Percentiles rank a stretch among this genome's conserved stretches.
Evolutionary conservation across 768 basidiomycete genomes (phyloP).

Genomic region (Podaxis sp.): DNA sequence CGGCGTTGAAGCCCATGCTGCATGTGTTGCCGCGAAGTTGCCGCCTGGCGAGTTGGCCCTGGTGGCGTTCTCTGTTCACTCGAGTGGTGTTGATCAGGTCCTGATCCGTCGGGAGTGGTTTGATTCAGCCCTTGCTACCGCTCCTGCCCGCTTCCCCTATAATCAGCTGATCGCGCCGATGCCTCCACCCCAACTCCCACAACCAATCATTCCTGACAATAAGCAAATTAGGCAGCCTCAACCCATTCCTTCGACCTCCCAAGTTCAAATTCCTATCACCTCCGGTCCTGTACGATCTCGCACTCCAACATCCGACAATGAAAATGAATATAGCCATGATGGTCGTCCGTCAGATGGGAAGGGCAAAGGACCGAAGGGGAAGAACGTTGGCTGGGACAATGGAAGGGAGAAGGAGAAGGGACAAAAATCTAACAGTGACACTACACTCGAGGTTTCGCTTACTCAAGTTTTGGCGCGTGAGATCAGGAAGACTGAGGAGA

Average conservation of each 20-base stretch:
- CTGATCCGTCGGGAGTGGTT: conserved; percentile 86
- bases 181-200: conserved; percentile 21
- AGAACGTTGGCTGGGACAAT: conserved; percentile 36
- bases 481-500: conserved; percentile 83
- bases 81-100: conserved; percentile 86
- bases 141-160: conserved; percentile 63
- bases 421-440: conserved; percentile 30
- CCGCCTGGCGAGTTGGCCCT: conserved; percentile 75
- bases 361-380: conserved; percentile 40
- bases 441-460: conserved; percentile 48
- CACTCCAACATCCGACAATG: conserved; percentile 78
- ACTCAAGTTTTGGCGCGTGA: conserved; percentile 67
- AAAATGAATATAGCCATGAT: conserved; percentile 62
- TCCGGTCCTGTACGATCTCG: conserved; percentile 41
- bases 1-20: conserved; percentile 81
- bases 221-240: conserved; percentile 22
- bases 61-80: conserved; percentile 87
- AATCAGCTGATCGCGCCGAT: conserved; percentile 35
- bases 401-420: conserved; percentile 31
- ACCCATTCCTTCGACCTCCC: conserved; percentile 22
- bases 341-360: conserved; percentile 49
- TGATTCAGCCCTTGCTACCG: conserved; percentile 58
- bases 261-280: conserved; percentile 24
- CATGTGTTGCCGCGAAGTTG: conserved; percentile 80
- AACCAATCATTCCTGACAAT: conserved; percentile 20